Conservation (phyloP, 2,329 filamentous ascomycete genomes). For the Aspergillus quadrilineatus region DNA sequence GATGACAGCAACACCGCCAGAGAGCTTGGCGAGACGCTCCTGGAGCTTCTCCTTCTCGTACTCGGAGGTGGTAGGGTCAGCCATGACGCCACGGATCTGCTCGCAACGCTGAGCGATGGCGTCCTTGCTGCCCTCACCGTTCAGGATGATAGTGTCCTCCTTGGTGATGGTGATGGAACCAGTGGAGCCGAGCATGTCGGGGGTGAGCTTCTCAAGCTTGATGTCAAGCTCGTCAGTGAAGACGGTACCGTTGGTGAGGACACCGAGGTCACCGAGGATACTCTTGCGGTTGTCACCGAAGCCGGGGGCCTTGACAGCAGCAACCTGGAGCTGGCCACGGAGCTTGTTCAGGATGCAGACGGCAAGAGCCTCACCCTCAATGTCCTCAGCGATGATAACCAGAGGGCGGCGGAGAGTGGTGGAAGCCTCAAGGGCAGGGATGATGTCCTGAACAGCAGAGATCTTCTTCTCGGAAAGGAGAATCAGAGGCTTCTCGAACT, state of each 20-base stretch:
- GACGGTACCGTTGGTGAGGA: slow-evolving; percentile 94
- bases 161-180: slow-evolving; percentile 99
- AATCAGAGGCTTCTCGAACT: slow-evolving; percentile 99
- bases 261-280: slow-evolving; percentile 92
- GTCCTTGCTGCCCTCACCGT: slow-evolving; percentile 95
- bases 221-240: slow-evolving; percentile 98
- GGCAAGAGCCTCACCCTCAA: slow-evolving; percentile 95
- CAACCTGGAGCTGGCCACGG: slow-evolving; percentile 97
- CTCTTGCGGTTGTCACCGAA: slow-evolving; percentile 99
- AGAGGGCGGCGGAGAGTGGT: slow-evolving; percentile 93
- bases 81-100: slow-evolving; percentile 97
- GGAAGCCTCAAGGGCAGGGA: slow-evolving; percentile 94
- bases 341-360: slow-evolving; percentile 99
- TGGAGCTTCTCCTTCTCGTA: slow-evolving; percentile 99
- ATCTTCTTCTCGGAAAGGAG: slow-evolving; percentile 99
- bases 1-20: slow-evolving; percentile 97
- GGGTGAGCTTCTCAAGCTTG: slow-evolving; percentile 97
- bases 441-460: slow-evolving; percentile 97
- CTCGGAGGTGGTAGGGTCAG: slow-evolving; percentile 88
- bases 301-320: slow-evolving; percentile 96
- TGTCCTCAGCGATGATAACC: slow-evolving; percentile 98
- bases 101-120: slow-evolving; percentile 91
- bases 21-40: slow-evolving; percentile 98
- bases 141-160: slow-evolving; percentile 98
- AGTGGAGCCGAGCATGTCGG: slow-evolving; percentile 93